phyloP scores from a whole-genome alignment of 1,284 basidiomycete genomes.

The Cutaneotrichosporon mucoides region DNA sequence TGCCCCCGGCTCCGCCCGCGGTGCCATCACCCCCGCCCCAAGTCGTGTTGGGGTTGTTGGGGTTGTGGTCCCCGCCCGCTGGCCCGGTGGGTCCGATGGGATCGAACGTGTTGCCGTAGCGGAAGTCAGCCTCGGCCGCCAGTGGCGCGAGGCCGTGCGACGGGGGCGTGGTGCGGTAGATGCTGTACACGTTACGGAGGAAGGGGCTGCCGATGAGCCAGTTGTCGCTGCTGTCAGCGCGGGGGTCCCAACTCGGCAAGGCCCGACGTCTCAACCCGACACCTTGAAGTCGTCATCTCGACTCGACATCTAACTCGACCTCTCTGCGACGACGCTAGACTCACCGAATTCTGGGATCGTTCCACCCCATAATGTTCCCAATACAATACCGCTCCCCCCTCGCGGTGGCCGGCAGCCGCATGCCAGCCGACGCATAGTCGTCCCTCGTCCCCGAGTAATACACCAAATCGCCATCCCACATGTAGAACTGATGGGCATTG shows the following conservation, averaged over 20 bases:
- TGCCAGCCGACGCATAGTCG: background rate
- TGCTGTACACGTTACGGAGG: conserved; percentile 83
- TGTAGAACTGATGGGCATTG: background rate
- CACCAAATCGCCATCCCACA: background rate
- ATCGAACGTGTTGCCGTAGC: background rate
- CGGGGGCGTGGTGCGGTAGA: conserved; percentile 68
- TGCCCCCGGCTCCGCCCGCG: too few relatives aligned
- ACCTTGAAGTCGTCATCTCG: too few relatives aligned
- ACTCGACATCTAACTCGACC: too few relatives aligned
- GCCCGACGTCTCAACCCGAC: too few relatives aligned
- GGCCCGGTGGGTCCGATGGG: background rate
- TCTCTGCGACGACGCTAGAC: too few relatives aligned
- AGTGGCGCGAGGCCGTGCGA: conserved; percentile 73
- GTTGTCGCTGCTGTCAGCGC: background rate
- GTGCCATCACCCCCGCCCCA: too few relatives aligned
- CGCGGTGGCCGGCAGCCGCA: background rate
- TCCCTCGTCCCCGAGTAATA: background rate
- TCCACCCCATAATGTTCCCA: background rate
- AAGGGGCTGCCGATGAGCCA: conserved; percentile 55
- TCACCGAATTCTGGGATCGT: background rate
- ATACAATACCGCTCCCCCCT: background rate
- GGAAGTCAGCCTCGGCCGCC: background rate
- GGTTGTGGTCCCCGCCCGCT: background rate
- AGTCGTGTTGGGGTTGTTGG: background rate
- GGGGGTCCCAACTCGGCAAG: background rate